Conservation (phyloP, 1,139 yeast genomes). For the Lodderomyces parapsilosis region DNA sequence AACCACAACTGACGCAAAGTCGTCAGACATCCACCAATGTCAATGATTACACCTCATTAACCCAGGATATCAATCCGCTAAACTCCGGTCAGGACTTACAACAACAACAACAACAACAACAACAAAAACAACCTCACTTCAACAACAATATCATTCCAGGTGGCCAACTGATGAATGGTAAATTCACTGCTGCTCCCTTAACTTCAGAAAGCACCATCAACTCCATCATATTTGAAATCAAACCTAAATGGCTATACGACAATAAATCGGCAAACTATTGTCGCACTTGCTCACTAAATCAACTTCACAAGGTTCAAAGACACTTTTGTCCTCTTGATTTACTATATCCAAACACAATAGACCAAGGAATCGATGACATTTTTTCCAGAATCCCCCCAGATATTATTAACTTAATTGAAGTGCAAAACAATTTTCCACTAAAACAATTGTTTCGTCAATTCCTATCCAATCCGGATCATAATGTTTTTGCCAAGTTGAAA, state of each 20-base stretch:
- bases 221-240: conserved; percentile 41
- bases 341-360: conserved; percentile 31
- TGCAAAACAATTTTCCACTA: conserved; percentile 27
- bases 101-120: conserved; percentile 1
- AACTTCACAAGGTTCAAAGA: conserved; percentile 28
- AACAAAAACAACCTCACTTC: neutral
- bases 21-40: neutral
- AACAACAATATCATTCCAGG: neutral
- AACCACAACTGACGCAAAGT: neutral
- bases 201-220: conserved; percentile 15
- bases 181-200: neutral
- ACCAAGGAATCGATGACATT: conserved; percentile 35
- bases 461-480: conserved; percentile 24
- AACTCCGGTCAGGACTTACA: neutral
- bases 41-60: neutral
- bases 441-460: conserved; percentile 27
- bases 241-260: conserved; percentile 51
- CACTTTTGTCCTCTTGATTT: conserved; percentile 49
- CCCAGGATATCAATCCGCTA: neutral
- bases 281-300: conserved; percentile 46
- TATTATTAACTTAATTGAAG: conserved; percentile 19
- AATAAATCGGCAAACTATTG: conserved; percentile 39
- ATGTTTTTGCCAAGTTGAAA: conserved; percentile 39
- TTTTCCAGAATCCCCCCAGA: conserved; percentile 28
- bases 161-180: neutral